These are phyloP conservation scores for Claviceps citrina DNA, from an alignment of 2,329 filamentous ascomycete species.

Conservation along the genomic window DNA sequence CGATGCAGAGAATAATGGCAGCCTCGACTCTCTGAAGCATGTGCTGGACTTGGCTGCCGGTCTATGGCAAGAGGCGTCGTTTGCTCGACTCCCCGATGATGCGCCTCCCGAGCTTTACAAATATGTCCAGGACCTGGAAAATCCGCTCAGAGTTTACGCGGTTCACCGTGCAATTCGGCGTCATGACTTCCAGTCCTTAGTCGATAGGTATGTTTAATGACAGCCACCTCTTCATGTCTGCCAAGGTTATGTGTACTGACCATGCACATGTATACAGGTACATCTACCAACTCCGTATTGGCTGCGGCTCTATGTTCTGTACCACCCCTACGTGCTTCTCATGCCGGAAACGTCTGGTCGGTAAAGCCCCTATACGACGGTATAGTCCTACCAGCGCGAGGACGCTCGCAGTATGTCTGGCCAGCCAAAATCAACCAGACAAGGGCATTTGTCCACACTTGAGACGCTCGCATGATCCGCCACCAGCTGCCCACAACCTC, in stretches of 20 bases:
- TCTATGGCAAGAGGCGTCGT: constrained; percentile 46
- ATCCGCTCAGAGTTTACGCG: constrained; percentile 44
- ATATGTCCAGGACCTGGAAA: constrained; percentile 41
- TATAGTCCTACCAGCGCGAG: constrained; percentile 72
- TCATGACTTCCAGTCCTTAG: constrained; percentile 48
- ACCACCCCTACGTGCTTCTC: constrained; percentile 67
- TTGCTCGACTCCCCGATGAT: constrained; percentile 43
- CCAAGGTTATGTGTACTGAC: neutral
- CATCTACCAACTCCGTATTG: constrained; percentile 65
- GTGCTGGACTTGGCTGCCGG: constrained; percentile 38
- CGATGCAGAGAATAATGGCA: neutral
- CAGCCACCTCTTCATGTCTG: neutral
- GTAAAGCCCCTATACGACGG: constrained; percentile 54
- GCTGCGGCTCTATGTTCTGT: constrained; percentile 56
- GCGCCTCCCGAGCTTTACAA: constrained; percentile 42
- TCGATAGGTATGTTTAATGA: constrained; percentile 41
- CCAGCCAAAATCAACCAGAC: constrained; percentile 64
- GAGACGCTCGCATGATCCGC: constrained; percentile 25
- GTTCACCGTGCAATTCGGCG: constrained; percentile 45
- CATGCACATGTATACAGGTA: constrained; percentile 36
- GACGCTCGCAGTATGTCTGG: constrained; percentile 64
- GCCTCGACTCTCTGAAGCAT: constrained; percentile 7
- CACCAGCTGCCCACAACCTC: constrained; percentile 32
- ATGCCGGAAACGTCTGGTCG: constrained; percentile 52
- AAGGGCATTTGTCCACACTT: constrained; percentile 47